phyloP scores from a whole-genome alignment of 2,329 filamentous ascomycete genomes.

The Aspergillus awamori region DNA sequence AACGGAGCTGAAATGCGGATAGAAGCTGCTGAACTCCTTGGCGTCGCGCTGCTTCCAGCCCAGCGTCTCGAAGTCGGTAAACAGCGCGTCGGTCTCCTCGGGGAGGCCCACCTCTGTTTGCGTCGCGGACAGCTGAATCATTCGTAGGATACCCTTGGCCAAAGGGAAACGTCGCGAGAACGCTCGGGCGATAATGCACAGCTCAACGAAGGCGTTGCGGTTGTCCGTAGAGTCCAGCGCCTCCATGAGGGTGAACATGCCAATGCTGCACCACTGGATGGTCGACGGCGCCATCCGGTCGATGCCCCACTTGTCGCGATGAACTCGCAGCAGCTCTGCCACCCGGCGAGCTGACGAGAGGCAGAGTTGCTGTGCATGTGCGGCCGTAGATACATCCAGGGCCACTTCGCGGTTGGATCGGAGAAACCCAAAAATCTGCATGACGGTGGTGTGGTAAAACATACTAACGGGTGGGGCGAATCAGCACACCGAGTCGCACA shows the following conservation, averaged over 20 bases:
- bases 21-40: conserved; percentile 29
- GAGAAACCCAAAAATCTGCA: conserved; percentile 34
- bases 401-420: conserved; percentile 13
- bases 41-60: conserved; percentile 22
- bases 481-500: too few relatives aligned
- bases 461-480: conserved; percentile 17
- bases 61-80: conserved; percentile 25
- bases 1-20: conserved; percentile 26
- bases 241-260: conserved; percentile 32
- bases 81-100: conserved; percentile 26
- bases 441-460: conserved; percentile 32
- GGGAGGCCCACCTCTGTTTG: conserved; percentile 28
- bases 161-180: conserved; percentile 31
- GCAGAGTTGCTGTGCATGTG: conserved; percentile 21
- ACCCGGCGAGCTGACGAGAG: conserved; percentile 27
- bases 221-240: conserved; percentile 26
- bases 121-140: conserved; percentile 32
- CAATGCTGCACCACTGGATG: conserved; percentile 31
- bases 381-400: conserved; percentile 8
- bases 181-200: conserved; percentile 29
- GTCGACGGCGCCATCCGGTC: conserved; percentile 31
- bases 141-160: conserved; percentile 30
- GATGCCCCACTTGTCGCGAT: conserved; percentile 34
- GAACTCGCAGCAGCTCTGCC: conserved; percentile 26
- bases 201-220: conserved; percentile 29